These are phyloP conservation scores for Trichoderma endophyticum DNA, from an alignment of 2,329 filamentous ascomycete genomes.

Conservation along the genomic window DNA sequence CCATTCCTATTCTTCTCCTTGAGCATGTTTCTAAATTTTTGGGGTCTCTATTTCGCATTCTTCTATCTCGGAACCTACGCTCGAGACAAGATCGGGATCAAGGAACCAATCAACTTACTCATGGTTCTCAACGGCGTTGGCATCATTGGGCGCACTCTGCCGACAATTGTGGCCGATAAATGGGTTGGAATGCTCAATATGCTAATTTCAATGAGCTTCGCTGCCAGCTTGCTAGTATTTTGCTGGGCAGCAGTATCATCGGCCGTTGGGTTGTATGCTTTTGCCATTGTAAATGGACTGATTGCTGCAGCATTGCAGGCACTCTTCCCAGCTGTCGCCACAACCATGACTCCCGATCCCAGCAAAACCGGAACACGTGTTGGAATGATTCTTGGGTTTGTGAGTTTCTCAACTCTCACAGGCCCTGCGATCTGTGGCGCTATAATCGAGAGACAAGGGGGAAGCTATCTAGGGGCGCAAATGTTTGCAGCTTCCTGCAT, in stretches of 20 bases:
- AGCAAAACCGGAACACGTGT: not conserved
- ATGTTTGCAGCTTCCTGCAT: not conserved
- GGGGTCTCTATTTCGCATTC: not conserved
- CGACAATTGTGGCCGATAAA: constrained; percentile 1
- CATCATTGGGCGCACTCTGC: constrained; percentile 26
- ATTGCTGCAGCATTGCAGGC: not conserved
- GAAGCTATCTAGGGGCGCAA: not conserved
- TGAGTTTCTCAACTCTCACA: not conserved
- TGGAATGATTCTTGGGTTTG: not conserved
- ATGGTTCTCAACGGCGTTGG: constrained; percentile 49
- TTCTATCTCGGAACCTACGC: not conserved
- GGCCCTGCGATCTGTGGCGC: not conserved
- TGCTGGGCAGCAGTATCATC: not conserved
- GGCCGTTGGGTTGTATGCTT: not conserved
- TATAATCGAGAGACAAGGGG: not conserved
- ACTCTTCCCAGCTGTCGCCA: not conserved
- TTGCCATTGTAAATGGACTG: not conserved
- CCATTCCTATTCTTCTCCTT: not conserved
- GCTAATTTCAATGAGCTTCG: not conserved
- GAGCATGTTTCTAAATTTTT: not conserved
- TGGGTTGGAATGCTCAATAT: constrained; percentile 6
- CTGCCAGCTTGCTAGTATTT: not conserved
- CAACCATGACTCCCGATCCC: not conserved
- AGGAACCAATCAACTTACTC: constrained; percentile 23
- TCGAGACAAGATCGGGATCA: not conserved